These are phyloP conservation scores for Davidsoniella eucalypti DNA, from an alignment of 2,329 filamentous ascomycete genomes.

Conservation along the genomic window DNA sequence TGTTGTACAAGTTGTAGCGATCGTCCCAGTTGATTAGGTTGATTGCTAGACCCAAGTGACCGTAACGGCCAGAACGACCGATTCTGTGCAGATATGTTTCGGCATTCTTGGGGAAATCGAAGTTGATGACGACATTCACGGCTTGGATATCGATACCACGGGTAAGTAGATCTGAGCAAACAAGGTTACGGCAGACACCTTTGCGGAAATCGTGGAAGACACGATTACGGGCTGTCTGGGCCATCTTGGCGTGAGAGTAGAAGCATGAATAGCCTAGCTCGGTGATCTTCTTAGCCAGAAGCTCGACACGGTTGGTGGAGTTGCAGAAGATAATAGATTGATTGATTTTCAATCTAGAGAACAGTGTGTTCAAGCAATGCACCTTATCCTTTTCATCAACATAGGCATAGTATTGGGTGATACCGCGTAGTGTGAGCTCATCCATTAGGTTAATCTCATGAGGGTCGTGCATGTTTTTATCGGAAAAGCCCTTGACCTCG, in stretches of 20 bases:
- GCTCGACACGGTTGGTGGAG: conserved; percentile 93
- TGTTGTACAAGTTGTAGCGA: conserved; percentile 96
- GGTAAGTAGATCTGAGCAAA: conserved; percentile 92
- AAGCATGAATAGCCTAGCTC: conserved; percentile 98
- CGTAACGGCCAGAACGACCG: conserved; percentile 90
- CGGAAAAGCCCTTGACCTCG: conserved; percentile 93
- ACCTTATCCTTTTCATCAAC: conserved; percentile 99
- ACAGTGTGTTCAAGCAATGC: conserved; percentile 95
- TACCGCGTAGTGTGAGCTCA: conserved; percentile 90
- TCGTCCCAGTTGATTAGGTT: conserved; percentile 99
- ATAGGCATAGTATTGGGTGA: conserved; percentile 98
- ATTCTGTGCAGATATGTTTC: conserved; percentile 98
- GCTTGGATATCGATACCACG: conserved; percentile 99
- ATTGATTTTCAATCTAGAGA: conserved; percentile 98
- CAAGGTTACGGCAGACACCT: conserved; percentile 91
- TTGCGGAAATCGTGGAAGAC: conserved; percentile 99
- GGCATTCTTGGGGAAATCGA: conserved; percentile 98
- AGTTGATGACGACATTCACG: conserved; percentile 99
- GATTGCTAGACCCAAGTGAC: conserved; percentile 91
- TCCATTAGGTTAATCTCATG: conserved; percentile 99
- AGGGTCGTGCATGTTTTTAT: conserved; percentile 91
- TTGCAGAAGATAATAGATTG: conserved; percentile 99
- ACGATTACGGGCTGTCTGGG: conserved; percentile 88
- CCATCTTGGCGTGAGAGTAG: conserved; percentile 97
- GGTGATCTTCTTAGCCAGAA: conserved; percentile 97